Conservation (phyloP, 192 early-diverging fungal species). For the Paraglomus brasilianum region DNA sequence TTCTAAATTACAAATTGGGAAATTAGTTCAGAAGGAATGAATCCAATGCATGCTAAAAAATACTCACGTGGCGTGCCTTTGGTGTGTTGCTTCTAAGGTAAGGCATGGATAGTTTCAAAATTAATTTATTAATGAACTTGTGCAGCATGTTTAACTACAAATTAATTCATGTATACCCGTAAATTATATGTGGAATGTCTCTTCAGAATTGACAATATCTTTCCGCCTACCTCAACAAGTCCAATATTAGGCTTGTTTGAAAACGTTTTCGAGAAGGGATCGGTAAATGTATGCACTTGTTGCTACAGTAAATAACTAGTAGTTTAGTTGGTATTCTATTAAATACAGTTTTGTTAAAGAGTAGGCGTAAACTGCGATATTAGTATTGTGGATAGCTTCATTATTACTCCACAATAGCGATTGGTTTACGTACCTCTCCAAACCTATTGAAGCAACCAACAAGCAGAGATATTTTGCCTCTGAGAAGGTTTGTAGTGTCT, state of each 20-base stretch:
- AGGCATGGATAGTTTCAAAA: slow-evolving; percentile 28
- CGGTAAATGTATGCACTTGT: too few relatives aligned
- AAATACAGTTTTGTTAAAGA: too few relatives aligned
- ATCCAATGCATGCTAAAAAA: neutral
- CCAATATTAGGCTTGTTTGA: too few relatives aligned
- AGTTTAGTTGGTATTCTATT: too few relatives aligned
- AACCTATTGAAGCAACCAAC: slow-evolving; percentile 10
- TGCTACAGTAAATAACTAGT: too few relatives aligned
- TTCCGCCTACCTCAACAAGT: too few relatives aligned
- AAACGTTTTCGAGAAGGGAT: too few relatives aligned
- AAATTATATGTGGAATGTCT: too few relatives aligned
- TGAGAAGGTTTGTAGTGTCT: slow-evolving; percentile 1
- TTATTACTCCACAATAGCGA: neutral
- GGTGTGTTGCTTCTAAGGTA: slow-evolving; percentile 10
- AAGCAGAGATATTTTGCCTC: slow-evolving; percentile 4
- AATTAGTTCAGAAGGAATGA: neutral
- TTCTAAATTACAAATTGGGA: slow-evolving; percentile 28
- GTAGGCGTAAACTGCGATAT: too few relatives aligned
- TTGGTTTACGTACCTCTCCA: slow-evolving; percentile 6
- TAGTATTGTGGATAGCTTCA: neutral
- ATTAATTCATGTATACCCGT: neutral
- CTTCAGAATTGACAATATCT: too few relatives aligned
- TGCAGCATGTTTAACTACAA: neutral
- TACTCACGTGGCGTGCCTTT: slow-evolving; percentile 22
- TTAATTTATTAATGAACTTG: slow-evolving; percentile 1